phyloP scores from a whole-genome alignment of 1,139 yeast species.

The Candida anutae region DNA sequence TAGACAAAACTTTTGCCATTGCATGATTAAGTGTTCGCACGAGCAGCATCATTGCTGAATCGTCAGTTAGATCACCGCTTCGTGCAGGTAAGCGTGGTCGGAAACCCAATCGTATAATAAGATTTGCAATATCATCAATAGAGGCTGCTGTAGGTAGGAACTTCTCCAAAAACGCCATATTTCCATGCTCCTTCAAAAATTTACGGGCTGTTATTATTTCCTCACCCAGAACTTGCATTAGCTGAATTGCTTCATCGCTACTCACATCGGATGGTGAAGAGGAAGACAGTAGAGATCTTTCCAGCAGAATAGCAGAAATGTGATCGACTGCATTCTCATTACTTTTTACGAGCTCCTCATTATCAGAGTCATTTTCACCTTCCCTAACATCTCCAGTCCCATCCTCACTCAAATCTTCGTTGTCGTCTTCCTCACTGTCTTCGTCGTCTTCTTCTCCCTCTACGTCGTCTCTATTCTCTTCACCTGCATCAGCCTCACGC shows the following conservation, averaged over 20 bases:
- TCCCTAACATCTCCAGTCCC: neutral
- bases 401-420: neutral
- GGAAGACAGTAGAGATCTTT: neutral
- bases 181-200: slow-evolving; percentile 56
- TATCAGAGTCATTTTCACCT: neutral
- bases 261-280: neutral
- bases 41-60: slow-evolving; percentile 33
- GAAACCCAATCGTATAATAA: slow-evolving; percentile 48
- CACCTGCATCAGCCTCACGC: slow-evolving; percentile 1
- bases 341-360: neutral
- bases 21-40: slow-evolving; percentile 50
- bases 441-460: neutral
- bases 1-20: slow-evolving; percentile 48
- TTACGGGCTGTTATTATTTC: slow-evolving; percentile 40
- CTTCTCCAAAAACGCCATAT: slow-evolving; percentile 46
- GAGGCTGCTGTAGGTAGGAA: slow-evolving; percentile 56
- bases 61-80: slow-evolving; percentile 19
- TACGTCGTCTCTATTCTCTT: neutral
- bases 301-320: neutral
- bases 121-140: slow-evolving; percentile 41
- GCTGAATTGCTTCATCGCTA: no score
- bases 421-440: neutral
- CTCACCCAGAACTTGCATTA: slow-evolving; percentile 1
- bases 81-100: slow-evolving; percentile 28
- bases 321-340: neutral